Evolutionary conservation across 2,329 filamentous ascomycete genomes (phyloP).

Genomic region (Elsinoe fawcettii): DNA sequence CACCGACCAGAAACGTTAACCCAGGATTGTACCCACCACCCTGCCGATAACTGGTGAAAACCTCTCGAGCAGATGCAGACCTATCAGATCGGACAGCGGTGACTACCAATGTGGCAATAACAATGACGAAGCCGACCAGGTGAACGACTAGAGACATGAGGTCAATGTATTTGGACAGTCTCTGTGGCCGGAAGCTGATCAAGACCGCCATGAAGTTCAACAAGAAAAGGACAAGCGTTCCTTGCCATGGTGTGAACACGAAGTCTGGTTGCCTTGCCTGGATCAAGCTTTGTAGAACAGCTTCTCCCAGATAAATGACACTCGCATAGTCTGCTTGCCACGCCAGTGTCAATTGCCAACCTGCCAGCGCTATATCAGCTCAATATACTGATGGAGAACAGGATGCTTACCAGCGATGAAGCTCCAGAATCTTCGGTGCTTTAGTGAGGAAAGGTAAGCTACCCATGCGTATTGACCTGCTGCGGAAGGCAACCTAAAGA

Average conservation of each 20-base stretch:
- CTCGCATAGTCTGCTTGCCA: conserved; percentile 24
- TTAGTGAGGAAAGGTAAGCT: conserved; percentile 36
- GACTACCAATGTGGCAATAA: conserved; percentile 25
- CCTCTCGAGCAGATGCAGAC: conserved; percentile 39
- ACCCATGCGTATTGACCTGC: conserved; percentile 36
- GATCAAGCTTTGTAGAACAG: conserved; percentile 22
- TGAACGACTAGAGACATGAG: conserved; percentile 27
- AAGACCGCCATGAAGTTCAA: conserved; percentile 29
- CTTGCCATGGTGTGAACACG: conserved; percentile 32
- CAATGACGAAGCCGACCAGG: conserved; percentile 27
- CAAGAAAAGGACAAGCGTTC: conserved; percentile 33
- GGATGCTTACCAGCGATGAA: conserved; percentile 28
- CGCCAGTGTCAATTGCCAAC: conserved; percentile 37
- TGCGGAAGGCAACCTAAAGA: conserved; percentile 18
- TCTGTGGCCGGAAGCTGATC: conserved; percentile 39
- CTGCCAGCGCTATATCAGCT: conserved; percentile 29
- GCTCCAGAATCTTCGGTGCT: conserved; percentile 36
- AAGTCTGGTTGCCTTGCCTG: conserved; percentile 31
- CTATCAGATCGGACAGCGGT: conserved; percentile 19
- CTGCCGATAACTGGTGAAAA: conserved; percentile 25
- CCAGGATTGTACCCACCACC: conserved; percentile 31
- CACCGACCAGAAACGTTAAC: conserved; percentile 29
- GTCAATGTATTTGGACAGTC: conserved; percentile 27
- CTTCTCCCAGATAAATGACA: conserved; percentile 22
- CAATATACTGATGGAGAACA: too few species aligned